Evolutionary conservation across 805 yeast genomes (phyloP), one percentile per base, ranked within the genome.

Genomic region (Pichia occidentalis): DNA sequence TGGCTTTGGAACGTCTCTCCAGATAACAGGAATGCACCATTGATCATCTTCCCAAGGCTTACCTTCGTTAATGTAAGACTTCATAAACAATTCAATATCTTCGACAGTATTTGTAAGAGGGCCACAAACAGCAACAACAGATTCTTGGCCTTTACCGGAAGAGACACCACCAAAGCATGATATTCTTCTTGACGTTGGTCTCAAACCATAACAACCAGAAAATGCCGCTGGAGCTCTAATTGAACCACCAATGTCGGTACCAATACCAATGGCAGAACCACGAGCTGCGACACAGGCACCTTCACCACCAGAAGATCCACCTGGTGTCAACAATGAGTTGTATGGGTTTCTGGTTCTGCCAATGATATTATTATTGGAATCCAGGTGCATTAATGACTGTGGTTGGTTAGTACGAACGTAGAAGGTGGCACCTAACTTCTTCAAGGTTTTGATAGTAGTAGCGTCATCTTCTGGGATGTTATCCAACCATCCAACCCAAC

Each of bases 271-370:
- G 1, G 76, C 71, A 14, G 83, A 73, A 5, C 75, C 85, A 37
- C 68, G 71, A 54, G 73, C 67, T 2, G 72, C 75, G 36, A 77
- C 71, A 43, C 74, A 54, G 0, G 82, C 76, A 46, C 85, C 83
- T 55, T 79, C 86, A 43, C 86, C 86, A 27, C 82, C 80, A 4
- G 83, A 75, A 1, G 82, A 75, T n/a, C 86, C 86, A 45, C 86
- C 85, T 3, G 81, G 68, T 14, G 81, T 71, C 42, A 77, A 62
- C 19, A 67, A 58, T 26, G 77, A 63, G 47, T 80, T 79, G 57
- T 63, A 59, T 1, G 83, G 73, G 52, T 79, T 79, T 52, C 71
- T 63, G 5, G 82, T 66, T 45, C 75, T 63, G 5, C 84, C 85
- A 30, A 64, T 68, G 50, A 79, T 65, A 59, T 74, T 73, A 56